These are phyloP conservation scores for Solanum bukasovii DNA, from an alignment of 257 asterid genomes.

Conservation along the genomic window DNA sequence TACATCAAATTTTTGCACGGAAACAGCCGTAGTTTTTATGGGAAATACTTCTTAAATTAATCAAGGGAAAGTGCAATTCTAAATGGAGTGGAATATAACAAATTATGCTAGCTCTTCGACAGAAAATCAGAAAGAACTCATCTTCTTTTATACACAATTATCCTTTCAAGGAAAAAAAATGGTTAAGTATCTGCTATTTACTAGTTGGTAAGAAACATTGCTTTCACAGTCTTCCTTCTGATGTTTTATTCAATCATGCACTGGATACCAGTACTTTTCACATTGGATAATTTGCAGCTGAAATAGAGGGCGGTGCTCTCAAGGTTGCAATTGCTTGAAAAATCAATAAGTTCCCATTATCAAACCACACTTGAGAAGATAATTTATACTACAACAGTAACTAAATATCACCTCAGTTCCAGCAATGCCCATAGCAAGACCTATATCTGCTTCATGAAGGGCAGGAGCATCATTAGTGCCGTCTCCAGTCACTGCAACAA, in stretches of 20 bases:
- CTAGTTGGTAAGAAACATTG: background rate
- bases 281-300: background rate
- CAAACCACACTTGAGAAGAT: background rate
- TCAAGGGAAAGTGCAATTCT: background rate
- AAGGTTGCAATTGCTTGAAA: background rate
- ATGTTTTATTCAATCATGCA: background rate
- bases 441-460: conserved; percentile 94
- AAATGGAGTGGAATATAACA: background rate
- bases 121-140: background rate
- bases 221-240: background rate
- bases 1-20: background rate
- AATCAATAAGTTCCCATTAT: background rate
- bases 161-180: background rate
- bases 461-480: conserved; percentile 98
- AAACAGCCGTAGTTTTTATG: background rate
- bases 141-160: background rate
- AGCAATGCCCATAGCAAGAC: conserved; percentile 94
- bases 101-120: background rate
- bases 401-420: conserved; percentile 73
- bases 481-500: conserved; percentile 96
- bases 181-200: background rate
- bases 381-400: background rate
- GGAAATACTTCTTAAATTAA: background rate
- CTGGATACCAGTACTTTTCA: background rate
- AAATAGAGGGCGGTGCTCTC: background rate